Evolutionary conservation across 2,329 filamentous ascomycete genomes (phyloP).

Genomic region (Penicillium verrucosum): DNA sequence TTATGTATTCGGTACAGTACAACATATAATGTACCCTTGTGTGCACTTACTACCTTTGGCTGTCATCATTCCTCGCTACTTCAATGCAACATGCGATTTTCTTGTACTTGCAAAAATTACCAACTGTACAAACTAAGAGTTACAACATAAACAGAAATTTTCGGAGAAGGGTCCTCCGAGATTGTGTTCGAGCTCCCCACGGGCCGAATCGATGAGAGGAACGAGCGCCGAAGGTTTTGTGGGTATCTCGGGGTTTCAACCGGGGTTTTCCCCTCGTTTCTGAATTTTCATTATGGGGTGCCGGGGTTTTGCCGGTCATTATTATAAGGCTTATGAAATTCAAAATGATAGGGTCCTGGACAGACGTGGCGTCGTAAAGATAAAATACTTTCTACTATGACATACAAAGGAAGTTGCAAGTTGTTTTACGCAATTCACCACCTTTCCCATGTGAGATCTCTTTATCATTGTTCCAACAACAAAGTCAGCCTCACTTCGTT

Average conservation of each 20-base stretch:
- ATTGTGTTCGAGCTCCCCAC: neutral
- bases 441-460: neutral
- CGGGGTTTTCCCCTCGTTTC: neutral
- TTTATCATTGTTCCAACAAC: neutral
- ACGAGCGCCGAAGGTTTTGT: neutral
- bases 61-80: neutral
- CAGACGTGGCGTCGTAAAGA: neutral
- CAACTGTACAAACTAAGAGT: no score
- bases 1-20: neutral
- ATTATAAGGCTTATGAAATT: neutral
- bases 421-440: no score
- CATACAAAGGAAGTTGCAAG: neutral
- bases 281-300: neutral
- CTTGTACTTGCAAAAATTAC: neutral
- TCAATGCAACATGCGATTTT: neutral
- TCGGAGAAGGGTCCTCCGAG: neutral
- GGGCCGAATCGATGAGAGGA: neutral
- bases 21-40: neutral
- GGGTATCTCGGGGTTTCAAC: neutral
- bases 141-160: no score
- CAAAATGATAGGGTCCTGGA: no score
- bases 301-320: neutral
- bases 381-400: no score
- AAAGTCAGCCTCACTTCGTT: neutral
- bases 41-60: neutral